Percentiles rank a stretch among this genome's conserved stretches.
Evolutionary conservation across 805 yeast genomes (phyloP).

Genomic region (Saturnispora halmiae): DNA sequence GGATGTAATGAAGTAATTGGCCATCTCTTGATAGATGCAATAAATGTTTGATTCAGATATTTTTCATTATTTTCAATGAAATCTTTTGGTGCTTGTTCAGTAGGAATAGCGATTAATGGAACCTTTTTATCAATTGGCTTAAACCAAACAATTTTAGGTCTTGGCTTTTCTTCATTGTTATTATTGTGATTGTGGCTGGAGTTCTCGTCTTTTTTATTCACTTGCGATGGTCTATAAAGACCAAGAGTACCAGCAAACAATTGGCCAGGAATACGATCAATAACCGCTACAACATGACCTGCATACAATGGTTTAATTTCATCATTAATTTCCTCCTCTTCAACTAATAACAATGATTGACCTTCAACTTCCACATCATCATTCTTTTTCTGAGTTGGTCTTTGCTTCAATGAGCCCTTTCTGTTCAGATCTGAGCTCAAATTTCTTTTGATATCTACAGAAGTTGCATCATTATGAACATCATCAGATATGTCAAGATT

Average conservation of each 20-base stretch:
- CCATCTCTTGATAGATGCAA: conserved; percentile 97
- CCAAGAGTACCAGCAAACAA: conserved; percentile 92
- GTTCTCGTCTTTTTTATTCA: conserved; percentile 60
- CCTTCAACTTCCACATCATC: conserved; percentile 99
- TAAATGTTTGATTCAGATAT: conserved; percentile 74
- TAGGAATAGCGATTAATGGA: conserved; percentile 95
- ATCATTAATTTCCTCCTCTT: conserved; percentile 92
- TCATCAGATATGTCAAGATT: conserved; percentile 46
- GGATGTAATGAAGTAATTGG: conserved; percentile 98
- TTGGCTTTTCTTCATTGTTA: conserved; percentile 21
- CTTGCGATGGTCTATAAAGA: conserved; percentile 88
- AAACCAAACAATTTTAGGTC: conserved; percentile 97
- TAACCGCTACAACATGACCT: conserved; percentile 96
- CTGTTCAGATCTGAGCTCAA: conserved; percentile 39
- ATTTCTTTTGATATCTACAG: not conserved
- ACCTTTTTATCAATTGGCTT: conserved; percentile 98
- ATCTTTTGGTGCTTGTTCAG: conserved; percentile 95
- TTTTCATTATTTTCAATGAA: conserved; percentile 86
- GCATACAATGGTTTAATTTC: conserved; percentile 91
- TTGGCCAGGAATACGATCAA: conserved; percentile 96
- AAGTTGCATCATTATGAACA: conserved; percentile 70
- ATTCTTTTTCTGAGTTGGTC: conserved; percentile 95
- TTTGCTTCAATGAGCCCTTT: conserved; percentile 83
- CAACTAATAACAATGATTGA: conserved; percentile 80
- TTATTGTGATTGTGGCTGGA: conserved; percentile 11